Percentiles rank a stretch among this genome's conserved stretches.
Conservation (phyloP, 2,329 filamentous ascomycete genomes). For the Fusarium nelsonii region DNA sequence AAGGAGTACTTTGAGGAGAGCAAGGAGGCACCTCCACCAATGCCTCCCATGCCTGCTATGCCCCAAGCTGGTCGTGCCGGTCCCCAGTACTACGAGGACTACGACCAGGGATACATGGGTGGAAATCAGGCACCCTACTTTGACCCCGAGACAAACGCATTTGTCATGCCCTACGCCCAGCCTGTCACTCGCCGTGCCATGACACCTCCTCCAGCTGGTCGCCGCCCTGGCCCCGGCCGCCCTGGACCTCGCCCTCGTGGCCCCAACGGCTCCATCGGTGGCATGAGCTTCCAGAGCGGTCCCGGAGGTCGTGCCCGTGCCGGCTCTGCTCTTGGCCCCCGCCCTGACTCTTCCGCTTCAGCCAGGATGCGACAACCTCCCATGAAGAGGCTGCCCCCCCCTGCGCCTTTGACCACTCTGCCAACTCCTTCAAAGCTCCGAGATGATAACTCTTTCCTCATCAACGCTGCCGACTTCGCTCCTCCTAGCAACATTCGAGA, state of each 20-base stretch:
- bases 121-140: slow-evolving; percentile 71
- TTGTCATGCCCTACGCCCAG: slow-evolving; percentile 86
- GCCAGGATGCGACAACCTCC: slow-evolving; percentile 55
- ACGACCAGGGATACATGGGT: slow-evolving; percentile 76
- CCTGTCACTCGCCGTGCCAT: slow-evolving; percentile 90
- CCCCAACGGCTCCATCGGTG: slow-evolving; percentile 63
- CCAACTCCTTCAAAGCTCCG: slow-evolving; percentile 88
- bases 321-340: slow-evolving; percentile 62
- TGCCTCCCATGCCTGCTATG: slow-evolving; percentile 53
- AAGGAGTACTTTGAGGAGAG: slow-evolving; percentile 98
- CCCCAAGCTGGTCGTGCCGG: slow-evolving; percentile 42
- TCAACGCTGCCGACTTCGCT: slow-evolving; percentile 83
- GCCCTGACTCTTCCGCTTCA: slow-evolving; percentile 75
- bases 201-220: slow-evolving; percentile 84
- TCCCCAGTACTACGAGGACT: slow-evolving; percentile 78
- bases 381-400: slow-evolving; percentile 73
- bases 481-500: slow-evolving; percentile 78
- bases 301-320: slow-evolving; percentile 69
- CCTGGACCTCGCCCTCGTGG: slow-evolving; percentile 54
- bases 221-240: slow-evolving; percentile 56
- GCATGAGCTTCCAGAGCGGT: slow-evolving; percentile 60
- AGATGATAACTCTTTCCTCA: slow-evolving; percentile 81
- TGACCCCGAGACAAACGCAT: slow-evolving; percentile 75
- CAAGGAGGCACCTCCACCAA: slow-evolving; percentile 62
- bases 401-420: slow-evolving; percentile 77